Evolutionary conservation across 805 yeast species (phyloP).

Genomic region (Metschnikowia lachancei): DNA sequence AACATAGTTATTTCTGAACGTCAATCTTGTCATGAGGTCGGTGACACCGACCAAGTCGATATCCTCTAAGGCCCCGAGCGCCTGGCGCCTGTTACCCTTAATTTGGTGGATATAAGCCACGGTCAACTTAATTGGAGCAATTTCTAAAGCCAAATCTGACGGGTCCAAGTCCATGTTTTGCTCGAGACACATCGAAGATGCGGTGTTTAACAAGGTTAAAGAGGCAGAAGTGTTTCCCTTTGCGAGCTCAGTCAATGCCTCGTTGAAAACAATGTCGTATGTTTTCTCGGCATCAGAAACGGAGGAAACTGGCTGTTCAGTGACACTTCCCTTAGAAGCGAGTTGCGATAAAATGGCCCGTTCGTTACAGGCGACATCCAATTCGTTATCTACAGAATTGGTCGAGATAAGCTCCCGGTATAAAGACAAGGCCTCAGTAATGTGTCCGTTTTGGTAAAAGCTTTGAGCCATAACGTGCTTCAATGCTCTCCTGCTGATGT

Average conservation of each 20-base stretch:
- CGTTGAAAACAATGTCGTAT: conserved; percentile 62
- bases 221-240: conserved; percentile 41
- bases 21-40: conserved; percentile 41
- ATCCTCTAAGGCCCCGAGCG: conserved; percentile 12
- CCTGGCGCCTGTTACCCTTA: conserved; percentile 9
- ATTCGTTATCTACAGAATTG: conserved; percentile 41
- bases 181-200: conserved; percentile 41
- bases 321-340: conserved; percentile 12
- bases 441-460: conserved; percentile 47
- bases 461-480: conserved; percentile 55
- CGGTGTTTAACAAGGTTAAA: conserved; percentile 43
- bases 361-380: conserved; percentile 62
- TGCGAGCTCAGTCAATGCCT: conserved; percentile 49
- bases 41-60: conserved; percentile 27
- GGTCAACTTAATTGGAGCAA: conserved; percentile 61
- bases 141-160: conserved; percentile 49
- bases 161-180: conserved; percentile 34
- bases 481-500: conserved; percentile 34
- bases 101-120: conserved; percentile 52
- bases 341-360: conserved; percentile 62
- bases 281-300: conserved; percentile 26
- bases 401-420: conserved; percentile 42
- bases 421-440: conserved; percentile 40
- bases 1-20: conserved; percentile 45
- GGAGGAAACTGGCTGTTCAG: conserved; percentile 4